Base-by-base conservation (phyloP, 2,329 filamentous ascomycete genomes). In the Helicocarpus griseus region DNA sequence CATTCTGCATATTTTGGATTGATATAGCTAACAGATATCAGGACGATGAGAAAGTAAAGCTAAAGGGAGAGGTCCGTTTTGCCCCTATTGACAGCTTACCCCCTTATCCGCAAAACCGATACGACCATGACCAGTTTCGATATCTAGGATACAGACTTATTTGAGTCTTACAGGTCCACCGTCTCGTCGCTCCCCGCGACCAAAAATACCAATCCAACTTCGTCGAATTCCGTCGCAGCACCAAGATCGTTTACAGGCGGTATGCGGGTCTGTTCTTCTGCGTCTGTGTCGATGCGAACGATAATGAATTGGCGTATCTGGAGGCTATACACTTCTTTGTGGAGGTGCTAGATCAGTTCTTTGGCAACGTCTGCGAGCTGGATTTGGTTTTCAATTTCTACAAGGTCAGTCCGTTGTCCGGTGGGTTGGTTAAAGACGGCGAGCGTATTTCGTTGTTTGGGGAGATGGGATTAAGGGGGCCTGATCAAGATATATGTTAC, bases 151-250 rank as follows among this genome's bases (percentile, higher is more conserved):
- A 19, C 11, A 19, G 13, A 6, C 21, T 39, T n/a, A n/a, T n/a
- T n/a, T n/a, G n/a, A n/a, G n/a, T 46, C 61, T 26, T 28, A 24
- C 28, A 89, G 85, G 87, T 97, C 63, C 93, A 98, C 78, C 90
- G 93, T 57, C 89, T 98, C 60, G 91, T 98, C 55, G 93, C 93
- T 0, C 93, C 93, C 5, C 87, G 93, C 66, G 93, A 98, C 73
- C 93, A 98, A 69, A 98, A 98, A 69, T 95, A 98, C 77, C 93
- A 98, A 70, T 95, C 89, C 73, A 98, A 98, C 76, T 98, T 98
- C 65, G 93, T 98, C 78, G 93, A 98, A 62, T 84, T 84, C 60
- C 70, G 73, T 43, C 65, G 69, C 46, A 73, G 70, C 55, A 89
- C 91, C 68, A 97, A 96, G 76, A 87, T 98, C 62, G 89, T 98